Conservation (phyloP, 495 filamentous ascomycete species). For the Xylona heveae region DNA sequence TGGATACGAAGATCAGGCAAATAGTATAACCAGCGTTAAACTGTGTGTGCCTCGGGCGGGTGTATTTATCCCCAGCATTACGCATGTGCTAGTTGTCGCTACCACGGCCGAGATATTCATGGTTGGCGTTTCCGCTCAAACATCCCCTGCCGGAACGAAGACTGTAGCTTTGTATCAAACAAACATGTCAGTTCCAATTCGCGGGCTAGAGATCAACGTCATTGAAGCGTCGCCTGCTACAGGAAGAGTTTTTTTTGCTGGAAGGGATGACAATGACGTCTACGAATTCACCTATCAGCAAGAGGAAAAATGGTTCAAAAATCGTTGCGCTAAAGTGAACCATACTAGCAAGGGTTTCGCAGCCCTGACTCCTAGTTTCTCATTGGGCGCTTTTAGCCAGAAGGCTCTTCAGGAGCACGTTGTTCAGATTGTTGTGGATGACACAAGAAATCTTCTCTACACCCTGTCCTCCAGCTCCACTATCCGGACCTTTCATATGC, state of each 20-base stretch:
- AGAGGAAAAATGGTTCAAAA: conserved; percentile 88
- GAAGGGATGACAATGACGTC: conserved; percentile 60
- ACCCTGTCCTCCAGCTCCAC: conserved; percentile 70
- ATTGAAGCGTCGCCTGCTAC: conserved; percentile 55
- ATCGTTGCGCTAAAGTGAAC: conserved; percentile 59
- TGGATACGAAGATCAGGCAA: conserved; percentile 72
- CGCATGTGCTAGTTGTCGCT: conserved; percentile 69
- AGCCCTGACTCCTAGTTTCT: conserved; percentile 1
- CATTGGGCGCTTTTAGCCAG: conserved; percentile 21
- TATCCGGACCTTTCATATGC: conserved; percentile 71
- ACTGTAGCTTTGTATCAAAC: conserved; percentile 65
- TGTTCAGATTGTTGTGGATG: conserved; percentile 62
- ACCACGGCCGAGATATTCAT: conserved; percentile 67
- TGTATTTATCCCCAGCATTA: conserved; percentile 70
- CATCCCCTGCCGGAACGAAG: conserved; percentile 36
- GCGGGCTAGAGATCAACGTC: conserved; percentile 43
- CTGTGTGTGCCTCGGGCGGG: conserved; percentile 55
- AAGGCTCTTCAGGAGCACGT: conserved; percentile 35
- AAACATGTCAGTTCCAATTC: conserved; percentile 50
- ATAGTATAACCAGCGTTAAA: conserved; percentile 69
- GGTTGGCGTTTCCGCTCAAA: conserved; percentile 50
- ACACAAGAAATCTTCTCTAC: conserved; percentile 71
- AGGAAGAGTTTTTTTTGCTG: conserved; percentile 82
- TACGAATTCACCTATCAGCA: conserved; percentile 79
- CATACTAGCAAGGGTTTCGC: conserved; percentile 57